Evolutionary conservation across 1,284 basidiomycete genomes (phyloP).

Genomic region (Ganoderma boninense): DNA sequence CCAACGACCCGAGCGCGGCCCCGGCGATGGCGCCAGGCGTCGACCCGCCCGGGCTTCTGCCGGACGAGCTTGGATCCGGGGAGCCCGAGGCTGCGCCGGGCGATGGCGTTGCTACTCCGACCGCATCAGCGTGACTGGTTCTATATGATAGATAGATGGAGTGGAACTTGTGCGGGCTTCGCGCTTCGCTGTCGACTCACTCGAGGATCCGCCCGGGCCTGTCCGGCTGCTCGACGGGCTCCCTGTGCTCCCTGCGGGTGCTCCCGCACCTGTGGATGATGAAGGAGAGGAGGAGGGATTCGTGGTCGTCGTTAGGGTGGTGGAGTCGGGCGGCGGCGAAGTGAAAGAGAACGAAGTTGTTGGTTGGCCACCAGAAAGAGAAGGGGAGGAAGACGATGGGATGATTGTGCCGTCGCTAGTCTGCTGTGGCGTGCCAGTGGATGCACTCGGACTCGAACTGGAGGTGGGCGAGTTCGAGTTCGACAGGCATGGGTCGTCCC

Average conservation of each 20-base stretch:
- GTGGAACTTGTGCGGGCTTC: background rate
- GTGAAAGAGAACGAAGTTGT: background rate
- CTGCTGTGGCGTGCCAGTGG: no score
- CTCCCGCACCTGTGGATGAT: background rate
- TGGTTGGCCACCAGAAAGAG: background rate
- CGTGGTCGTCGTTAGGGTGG: background rate
- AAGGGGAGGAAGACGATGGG: no score
- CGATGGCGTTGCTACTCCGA: background rate
- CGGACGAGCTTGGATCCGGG: background rate
- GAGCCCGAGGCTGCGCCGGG: background rate
- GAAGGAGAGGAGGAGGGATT: no score
- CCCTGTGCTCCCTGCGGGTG: background rate
- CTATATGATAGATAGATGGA: no score
- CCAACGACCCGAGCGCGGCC: background rate
- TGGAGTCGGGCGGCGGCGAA: background rate
- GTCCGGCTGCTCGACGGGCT: background rate
- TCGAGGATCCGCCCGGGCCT: background rate
- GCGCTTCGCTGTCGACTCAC: background rate
- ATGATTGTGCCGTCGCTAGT: no score
- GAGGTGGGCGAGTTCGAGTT: background rate
- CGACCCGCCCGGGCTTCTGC: background rate
- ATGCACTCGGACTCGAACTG: background rate
- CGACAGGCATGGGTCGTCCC: background rate
- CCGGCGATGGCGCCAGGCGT: background rate
- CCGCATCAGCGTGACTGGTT: background rate